Evolutionary conservation across 2,329 filamentous ascomycete genomes (phyloP).

Genomic region (Exophiala bonariae): DNA sequence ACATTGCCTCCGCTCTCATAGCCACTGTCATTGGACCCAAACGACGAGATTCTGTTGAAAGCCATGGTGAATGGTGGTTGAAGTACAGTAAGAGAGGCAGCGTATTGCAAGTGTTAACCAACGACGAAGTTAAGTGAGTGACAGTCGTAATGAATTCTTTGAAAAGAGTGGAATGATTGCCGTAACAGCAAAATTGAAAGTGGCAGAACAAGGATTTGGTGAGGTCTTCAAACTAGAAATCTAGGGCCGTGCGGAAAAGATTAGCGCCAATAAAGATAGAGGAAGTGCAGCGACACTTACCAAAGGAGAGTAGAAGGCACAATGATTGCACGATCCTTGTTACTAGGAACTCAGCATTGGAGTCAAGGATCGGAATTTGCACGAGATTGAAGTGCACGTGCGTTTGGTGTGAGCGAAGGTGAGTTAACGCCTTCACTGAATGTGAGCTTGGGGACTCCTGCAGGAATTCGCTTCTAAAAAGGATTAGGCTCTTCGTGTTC

Average conservation of each 20-base stretch:
- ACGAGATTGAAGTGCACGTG: constrained; percentile 32
- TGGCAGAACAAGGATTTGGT: constrained; percentile 23
- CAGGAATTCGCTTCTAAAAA: constrained; percentile 29
- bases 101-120: constrained; percentile 9
- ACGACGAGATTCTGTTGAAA: constrained; percentile 48
- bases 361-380: constrained; percentile 42
- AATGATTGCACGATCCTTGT: constrained; percentile 23
- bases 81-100: not conserved
- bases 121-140: constrained; percentile 27
- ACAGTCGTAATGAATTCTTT: constrained; percentile 24
- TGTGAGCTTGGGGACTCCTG: constrained; percentile 32
- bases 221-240: constrained; percentile 21
- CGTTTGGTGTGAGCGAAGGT: constrained; percentile 41
- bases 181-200: constrained; percentile 30
- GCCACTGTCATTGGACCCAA: constrained; percentile 57
- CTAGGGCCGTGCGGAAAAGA: constrained; percentile 20
- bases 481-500: constrained; percentile 11
- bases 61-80: constrained; percentile 48
- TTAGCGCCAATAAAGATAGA: constrained; percentile 17
- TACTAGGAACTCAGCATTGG: constrained; percentile 36
- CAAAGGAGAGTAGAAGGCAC: constrained; percentile 30
- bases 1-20: constrained; percentile 72
- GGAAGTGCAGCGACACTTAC: constrained; percentile 19
- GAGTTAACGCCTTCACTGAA: constrained; percentile 48
- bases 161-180: constrained; percentile 25